phyloP scores from a whole-genome alignment of 176 grass and related monocot genomes.

The Carex scoparia region DNA sequence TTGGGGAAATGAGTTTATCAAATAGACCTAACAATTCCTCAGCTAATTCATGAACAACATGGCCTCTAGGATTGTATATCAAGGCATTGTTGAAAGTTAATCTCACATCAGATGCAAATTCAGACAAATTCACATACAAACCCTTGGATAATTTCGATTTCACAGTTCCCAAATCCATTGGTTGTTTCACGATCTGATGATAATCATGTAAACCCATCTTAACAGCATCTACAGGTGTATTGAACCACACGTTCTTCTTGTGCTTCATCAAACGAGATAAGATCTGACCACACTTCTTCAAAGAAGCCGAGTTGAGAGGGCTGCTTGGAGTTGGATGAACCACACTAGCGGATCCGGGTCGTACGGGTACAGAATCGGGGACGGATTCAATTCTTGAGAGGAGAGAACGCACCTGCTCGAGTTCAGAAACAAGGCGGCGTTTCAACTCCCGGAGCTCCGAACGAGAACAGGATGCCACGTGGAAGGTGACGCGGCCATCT shows the following conservation, averaged over 20 bases:
- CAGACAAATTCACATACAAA: conserved; percentile 46
- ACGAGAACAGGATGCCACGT: conserved; percentile 24
- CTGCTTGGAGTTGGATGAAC: neutral
- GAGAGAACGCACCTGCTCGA: conserved; percentile 66
- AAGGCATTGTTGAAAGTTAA: conserved; percentile 83
- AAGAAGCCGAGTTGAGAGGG: conserved; percentile 25
- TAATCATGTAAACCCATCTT: conserved; percentile 77
- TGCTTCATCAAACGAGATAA: conserved; percentile 68
- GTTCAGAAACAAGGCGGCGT: conserved; percentile 55
- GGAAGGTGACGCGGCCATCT: conserved; percentile 28
- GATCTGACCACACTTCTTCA: conserved; percentile 74
- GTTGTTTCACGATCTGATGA: conserved; percentile 57
- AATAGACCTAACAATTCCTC: conserved; percentile 53
- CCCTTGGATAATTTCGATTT: conserved; percentile 40
- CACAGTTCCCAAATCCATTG: conserved; percentile 90
- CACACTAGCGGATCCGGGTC: conserved; percentile 19
- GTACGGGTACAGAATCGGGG: conserved; percentile 7
- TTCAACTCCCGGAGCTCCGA: conserved; percentile 47
- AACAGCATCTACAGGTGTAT: conserved; percentile 62
- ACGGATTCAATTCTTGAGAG: conserved; percentile 58
- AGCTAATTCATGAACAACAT: conserved; percentile 76
- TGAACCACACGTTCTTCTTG: conserved; percentile 87
- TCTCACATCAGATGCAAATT: conserved; percentile 62
- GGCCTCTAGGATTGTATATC: conserved; percentile 60
- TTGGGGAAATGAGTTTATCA: conserved; percentile 40